Base-by-base conservation (phyloP, 345 rosid genomes). In the Gossypium arboreum region DNA sequence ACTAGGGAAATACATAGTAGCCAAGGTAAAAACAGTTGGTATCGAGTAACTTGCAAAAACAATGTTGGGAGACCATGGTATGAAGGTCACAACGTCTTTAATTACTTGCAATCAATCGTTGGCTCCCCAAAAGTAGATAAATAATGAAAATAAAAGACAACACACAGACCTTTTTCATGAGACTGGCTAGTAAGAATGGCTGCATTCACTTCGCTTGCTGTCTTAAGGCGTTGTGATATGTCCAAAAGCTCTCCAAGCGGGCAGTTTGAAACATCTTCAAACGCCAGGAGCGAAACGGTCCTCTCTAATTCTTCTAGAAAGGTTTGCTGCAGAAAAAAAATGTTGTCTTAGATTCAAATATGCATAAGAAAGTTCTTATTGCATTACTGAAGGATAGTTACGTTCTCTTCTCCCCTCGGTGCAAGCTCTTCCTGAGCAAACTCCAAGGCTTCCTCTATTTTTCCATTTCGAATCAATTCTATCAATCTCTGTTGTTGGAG, bases 341-440 rank as follows among this genome's bases (percentile, higher is more conserved):
- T 56, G 12, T 8, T 56, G 59, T 7, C 24, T 72, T 20, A 78
- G 72, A 67, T 54, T 24, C 65, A 59, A 77, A 71, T n/a, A 74
- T 8, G 47, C 67, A 43, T 50, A 24, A 74, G 25, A 78, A 72
- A 76, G 72, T 55, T 44, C 68, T 7, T 18, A 48, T 34, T 16
- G 68, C 29, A 48, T 7, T 2, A 56, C 22, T 63, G 24, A 56
- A 64, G 39, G 6, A 70, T 22, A 61, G 51, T 56, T 85, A 91
- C 97, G 75, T 95, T 92, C 86, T 96, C 99, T 84, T 96, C 97
- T 55, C 98, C 99, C 70, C 97, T 87, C 39, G 94, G 99, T 62
- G 99, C 99, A 74, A 96, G 99, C 81, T 96, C 98, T 81, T 93
- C 99, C 79, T 93, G 99, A 67, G 99, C 98, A 86, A 96, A 96